Conservation (phyloP, 1,284 basidiomycete species). For the Gomphus bonarii region DNA sequence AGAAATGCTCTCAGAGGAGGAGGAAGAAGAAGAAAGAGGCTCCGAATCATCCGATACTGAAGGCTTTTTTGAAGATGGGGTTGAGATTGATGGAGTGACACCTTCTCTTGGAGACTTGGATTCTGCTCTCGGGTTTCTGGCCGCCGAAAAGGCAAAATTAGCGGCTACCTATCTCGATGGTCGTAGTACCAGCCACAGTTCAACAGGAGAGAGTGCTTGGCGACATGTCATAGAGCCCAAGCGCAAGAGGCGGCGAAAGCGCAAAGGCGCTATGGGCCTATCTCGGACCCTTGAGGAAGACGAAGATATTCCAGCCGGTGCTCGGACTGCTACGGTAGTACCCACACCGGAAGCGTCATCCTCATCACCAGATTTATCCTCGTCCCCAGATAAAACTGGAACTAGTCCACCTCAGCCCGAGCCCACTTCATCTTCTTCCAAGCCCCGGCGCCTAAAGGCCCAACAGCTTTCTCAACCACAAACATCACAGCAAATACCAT, state of each 20-base stretch:
- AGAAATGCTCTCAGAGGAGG: slow-evolving; percentile 15
- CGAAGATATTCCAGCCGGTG: slow-evolving; percentile 16
- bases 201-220: slow-evolving; percentile 30
- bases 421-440: slow-evolving; percentile 29
- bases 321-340: slow-evolving; percentile 8
- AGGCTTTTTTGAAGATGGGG: slow-evolving; percentile 16
- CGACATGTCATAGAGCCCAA: slow-evolving; percentile 28
- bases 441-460: slow-evolving; percentile 12
- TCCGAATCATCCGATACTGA: slow-evolving; percentile 21
- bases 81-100: background rate
- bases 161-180: slow-evolving; percentile 32
- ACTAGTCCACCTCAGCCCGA: slow-evolving; percentile 18
- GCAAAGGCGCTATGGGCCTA: slow-evolving; percentile 16
- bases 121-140: slow-evolving; percentile 54
- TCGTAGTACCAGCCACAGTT: slow-evolving; percentile 19
- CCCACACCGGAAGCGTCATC: slow-evolving; percentile 20
- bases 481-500: slow-evolving; percentile 29
- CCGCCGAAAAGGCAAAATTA: slow-evolving; percentile 48
- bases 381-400: slow-evolving; percentile 14
- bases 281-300: slow-evolving; percentile 19
- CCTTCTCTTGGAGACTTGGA: slow-evolving; percentile 52
- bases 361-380: slow-evolving; percentile 23
- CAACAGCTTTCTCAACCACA: slow-evolving; percentile 21
- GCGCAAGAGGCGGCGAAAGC: slow-evolving; percentile 41
- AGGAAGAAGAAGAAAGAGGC: slow-evolving; percentile 20